Evolutionary conservation across 495 filamentous ascomycete species (phyloP).

Genomic region (Parachaetomium inaequale): DNA sequence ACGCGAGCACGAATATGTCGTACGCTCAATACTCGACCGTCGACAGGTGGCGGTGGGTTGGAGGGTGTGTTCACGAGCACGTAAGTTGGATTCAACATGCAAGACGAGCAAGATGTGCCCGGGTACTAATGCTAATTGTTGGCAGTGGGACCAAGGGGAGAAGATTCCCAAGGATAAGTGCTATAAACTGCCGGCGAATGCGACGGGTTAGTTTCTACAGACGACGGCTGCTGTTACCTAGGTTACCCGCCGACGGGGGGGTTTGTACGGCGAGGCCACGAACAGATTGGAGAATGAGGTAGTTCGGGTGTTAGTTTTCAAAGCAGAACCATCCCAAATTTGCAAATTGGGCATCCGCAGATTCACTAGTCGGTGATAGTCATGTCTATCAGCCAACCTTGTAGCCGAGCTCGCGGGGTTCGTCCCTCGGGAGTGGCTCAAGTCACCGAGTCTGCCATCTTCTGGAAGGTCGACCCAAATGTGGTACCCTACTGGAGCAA

Average conservation of each 20-base stretch:
- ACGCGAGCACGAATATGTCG: constrained; percentile 42
- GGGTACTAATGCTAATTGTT: neutral
- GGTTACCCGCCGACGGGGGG: neutral
- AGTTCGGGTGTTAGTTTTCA: neutral
- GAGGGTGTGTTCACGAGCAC: constrained; percentile 48
- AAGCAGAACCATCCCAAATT: no score
- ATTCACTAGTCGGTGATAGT: no score
- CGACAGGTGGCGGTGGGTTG: constrained; percentile 46
- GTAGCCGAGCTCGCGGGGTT: no score
- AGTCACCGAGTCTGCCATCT: no score
- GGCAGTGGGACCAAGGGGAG: constrained; percentile 42
- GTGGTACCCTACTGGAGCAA: no score
- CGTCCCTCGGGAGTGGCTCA: no score
- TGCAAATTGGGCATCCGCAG: no score
- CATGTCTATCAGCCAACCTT: no score
- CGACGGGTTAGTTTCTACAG: neutral
- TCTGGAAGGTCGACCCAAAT: no score
- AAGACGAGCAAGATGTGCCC: constrained; percentile 4
- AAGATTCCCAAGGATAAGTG: constrained; percentile 36
- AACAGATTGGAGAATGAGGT: neutral
- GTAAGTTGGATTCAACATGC: constrained; percentile 30
- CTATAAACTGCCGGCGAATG: constrained; percentile 30
- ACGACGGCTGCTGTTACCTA: neutral
- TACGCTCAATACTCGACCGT: constrained; percentile 44
- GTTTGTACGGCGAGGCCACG: neutral